A percentile compares a stretch with the other conserved stretches of the same genome.
phyloP scores from a whole-genome alignment of 352 stramenopile genomes.

The Phytophthora melonis region DNA sequence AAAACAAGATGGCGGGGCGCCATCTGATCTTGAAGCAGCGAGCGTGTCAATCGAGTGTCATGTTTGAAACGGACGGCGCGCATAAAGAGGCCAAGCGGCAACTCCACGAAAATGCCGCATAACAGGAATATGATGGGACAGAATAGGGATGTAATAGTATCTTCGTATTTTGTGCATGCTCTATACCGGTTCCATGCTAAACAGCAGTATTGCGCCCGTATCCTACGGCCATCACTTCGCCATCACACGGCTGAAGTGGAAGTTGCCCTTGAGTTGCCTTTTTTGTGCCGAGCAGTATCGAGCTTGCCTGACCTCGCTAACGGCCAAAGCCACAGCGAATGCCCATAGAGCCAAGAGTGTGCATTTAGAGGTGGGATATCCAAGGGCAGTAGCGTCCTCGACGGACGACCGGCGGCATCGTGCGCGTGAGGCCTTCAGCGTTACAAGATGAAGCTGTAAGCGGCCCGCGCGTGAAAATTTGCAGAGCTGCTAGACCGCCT shows the following conservation, averaged over 20 bases:
- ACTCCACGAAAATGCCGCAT: conserved; percentile 8
- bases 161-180: background rate
- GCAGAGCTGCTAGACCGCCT: background rate
- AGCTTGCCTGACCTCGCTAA: conserved; percentile 23
- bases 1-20: conserved; percentile 31
- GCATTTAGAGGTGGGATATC: conserved; percentile 15
- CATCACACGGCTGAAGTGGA: conserved; percentile 4
- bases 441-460: background rate
- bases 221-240: conserved; percentile 36
- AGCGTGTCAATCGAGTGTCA: conserved; percentile 37
- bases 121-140: conserved; percentile 7
- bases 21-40: conserved; percentile 34
- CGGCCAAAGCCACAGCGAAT: conserved; percentile 7
- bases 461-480: conserved; percentile 10
- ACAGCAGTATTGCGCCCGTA: conserved; percentile 20
- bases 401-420: background rate
- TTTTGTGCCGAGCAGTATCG: conserved; percentile 29
- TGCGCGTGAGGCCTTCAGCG: background rate
- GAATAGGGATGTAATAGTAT: too few relatives aligned
- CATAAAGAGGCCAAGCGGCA: conserved; percentile 26
- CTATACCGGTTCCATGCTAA: background rate
- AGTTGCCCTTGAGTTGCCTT: conserved; percentile 20
- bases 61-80: conserved; percentile 20
- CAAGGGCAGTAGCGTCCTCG: background rate
- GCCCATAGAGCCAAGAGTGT: background rate